phyloP scores from a whole-genome alignment of 2,329 filamentous ascomycete genomes.

The Scedosporium aurantiacum region DNA sequence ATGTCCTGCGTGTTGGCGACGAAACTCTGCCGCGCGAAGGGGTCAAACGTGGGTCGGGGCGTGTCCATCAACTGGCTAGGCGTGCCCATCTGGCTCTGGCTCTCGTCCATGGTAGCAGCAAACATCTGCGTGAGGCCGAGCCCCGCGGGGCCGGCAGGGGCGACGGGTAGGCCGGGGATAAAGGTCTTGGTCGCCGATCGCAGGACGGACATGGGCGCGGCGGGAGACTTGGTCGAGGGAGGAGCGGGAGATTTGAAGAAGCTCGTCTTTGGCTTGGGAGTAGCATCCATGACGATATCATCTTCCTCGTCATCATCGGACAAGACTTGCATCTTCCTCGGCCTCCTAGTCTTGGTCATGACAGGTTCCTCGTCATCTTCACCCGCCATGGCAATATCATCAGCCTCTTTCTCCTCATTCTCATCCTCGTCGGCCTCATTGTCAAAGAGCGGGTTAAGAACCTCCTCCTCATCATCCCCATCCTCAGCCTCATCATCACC shows the following conservation, averaged over 20 bases:
- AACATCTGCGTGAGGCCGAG: constrained; percentile 84
- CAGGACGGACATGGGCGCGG: constrained; percentile 52
- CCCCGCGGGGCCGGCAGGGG: constrained; percentile 40
- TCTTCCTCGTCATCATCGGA: constrained; percentile 56
- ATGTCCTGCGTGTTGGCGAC: constrained; percentile 45
- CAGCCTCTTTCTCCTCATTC: constrained; percentile 24
- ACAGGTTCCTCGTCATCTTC: constrained; percentile 25
- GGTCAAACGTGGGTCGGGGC: constrained; percentile 45
- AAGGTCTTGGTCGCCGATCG: constrained; percentile 58
- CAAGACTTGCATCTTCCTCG: constrained; percentile 41
- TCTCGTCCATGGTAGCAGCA: constrained; percentile 72
- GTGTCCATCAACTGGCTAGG: constrained; percentile 26
- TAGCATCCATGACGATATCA: constrained; percentile 25
- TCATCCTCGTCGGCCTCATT: constrained; percentile 24
- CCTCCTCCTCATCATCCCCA: constrained; percentile 15
- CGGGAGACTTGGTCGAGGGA: constrained; percentile 35
- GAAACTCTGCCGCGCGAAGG: constrained; percentile 21
- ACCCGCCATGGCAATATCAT: constrained; percentile 20
- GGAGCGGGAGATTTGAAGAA: constrained; percentile 30
- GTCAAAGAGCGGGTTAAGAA: constrained; percentile 24
- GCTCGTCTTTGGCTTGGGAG: constrained; percentile 34
- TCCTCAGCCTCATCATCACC: constrained; percentile 23
- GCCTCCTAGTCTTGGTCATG: constrained; percentile 31
- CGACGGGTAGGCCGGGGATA: constrained; percentile 55
- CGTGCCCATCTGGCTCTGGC: constrained; percentile 22